Evolutionary conservation across 2,329 filamentous ascomycete genomes (phyloP).

Genomic region (Colletotrichum navitas): DNA sequence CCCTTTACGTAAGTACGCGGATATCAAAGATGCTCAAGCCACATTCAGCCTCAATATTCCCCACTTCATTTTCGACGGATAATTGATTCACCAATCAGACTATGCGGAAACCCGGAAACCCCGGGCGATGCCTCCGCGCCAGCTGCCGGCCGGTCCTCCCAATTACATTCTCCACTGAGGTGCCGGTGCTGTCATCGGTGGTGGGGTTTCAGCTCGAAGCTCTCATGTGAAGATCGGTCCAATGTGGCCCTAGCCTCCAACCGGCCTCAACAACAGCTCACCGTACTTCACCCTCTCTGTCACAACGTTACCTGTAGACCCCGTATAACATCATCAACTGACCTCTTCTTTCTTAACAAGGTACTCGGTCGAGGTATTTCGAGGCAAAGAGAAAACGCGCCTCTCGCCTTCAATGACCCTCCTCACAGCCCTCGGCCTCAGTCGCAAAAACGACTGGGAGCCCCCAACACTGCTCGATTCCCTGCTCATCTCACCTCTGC

Average conservation of each 20-base stretch:
- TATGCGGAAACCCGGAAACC: too few species aligned
- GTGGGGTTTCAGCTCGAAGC: conserved; percentile 40
- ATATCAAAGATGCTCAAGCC: too few species aligned
- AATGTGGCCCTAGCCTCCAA: conserved; percentile 1
- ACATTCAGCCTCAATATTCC: too few species aligned
- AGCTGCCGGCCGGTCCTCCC: conserved; percentile 25
- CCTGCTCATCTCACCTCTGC: conserved; percentile 76
- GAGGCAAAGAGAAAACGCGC: not conserved
- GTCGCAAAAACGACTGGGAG: conserved; percentile 62
- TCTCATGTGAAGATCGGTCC: conserved; percentile 40
- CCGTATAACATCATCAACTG: conserved; percentile 18
- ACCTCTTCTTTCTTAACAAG: conserved; percentile 3
- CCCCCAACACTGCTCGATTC: conserved; percentile 69
- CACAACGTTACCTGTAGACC: conserved; percentile 22
- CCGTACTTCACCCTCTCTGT: conserved; percentile 8
- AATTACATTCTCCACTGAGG: not conserved
- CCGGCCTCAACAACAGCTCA: conserved; percentile 29
- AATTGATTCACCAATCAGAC: too few species aligned
- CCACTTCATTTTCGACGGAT: too few species aligned
- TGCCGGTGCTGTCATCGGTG: conserved; percentile 33
- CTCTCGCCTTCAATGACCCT: conserved; percentile 55
- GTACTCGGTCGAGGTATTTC: conserved; percentile 11
- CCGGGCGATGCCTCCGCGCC: not conserved
- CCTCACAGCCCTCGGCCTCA: conserved; percentile 60
- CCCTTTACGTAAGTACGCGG: too few species aligned